Conservation (phyloP, 2,329 filamentous ascomycete species). For the Aspergillus oerlinghausenensis region DNA sequence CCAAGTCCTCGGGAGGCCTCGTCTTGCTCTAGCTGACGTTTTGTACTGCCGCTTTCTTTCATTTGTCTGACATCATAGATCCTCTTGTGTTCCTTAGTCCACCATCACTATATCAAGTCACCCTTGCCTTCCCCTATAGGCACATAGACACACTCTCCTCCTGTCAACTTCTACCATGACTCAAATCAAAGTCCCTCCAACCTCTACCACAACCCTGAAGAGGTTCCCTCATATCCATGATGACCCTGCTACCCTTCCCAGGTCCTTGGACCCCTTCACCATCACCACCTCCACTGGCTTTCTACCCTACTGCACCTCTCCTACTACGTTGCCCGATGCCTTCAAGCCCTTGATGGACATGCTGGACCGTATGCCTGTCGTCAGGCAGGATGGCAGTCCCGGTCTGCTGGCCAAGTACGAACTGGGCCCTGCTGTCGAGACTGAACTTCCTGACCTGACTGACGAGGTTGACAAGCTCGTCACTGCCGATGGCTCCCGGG, state of each 20-base stretch:
- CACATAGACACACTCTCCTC: constrained; percentile 1
- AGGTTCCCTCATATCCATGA: constrained; percentile 43
- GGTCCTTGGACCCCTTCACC: constrained; percentile 44
- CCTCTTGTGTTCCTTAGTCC: neutral
- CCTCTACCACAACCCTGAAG: constrained; percentile 32
- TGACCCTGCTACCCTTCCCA: constrained; percentile 38
- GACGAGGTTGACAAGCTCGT: constrained; percentile 64
- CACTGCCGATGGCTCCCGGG: constrained; percentile 48
- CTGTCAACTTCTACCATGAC: constrained; percentile 29
- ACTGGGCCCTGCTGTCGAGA: constrained; percentile 69
- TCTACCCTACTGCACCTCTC: constrained; percentile 37
- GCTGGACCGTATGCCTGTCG: constrained; percentile 72
- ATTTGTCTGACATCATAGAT: constrained; percentile 1
- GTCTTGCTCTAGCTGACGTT: constrained; percentile 2
- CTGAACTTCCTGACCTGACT: constrained; percentile 73
- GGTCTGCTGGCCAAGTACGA: constrained; percentile 71
- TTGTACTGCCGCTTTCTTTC: constrained; percentile 8
- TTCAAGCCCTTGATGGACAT: constrained; percentile 71
- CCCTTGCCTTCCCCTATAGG: neutral
- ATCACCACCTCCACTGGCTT: constrained; percentile 45
- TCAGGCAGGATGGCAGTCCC: constrained; percentile 65
- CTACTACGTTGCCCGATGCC: constrained; percentile 59
- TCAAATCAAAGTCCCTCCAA: constrained; percentile 25
- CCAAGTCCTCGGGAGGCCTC: constrained; percentile 9
- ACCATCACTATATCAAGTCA: constrained; percentile 1